Evolutionary conservation across 2,329 filamentous ascomycete species (phyloP), one percentile per base, ranked within the genome.

Genomic region (Aspergillus uvarum): DNA sequence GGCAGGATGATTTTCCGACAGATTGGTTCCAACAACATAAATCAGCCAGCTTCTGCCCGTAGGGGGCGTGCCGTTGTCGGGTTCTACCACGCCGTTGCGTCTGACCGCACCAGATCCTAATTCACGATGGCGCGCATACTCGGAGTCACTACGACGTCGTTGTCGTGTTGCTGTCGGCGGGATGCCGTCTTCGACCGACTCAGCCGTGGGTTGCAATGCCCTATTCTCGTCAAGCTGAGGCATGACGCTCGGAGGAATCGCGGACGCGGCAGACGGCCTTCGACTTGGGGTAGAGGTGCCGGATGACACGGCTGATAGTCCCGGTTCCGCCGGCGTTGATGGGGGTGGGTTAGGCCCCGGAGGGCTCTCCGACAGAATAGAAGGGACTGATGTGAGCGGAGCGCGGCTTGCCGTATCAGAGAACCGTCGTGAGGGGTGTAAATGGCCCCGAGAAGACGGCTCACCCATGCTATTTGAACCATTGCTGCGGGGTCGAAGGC

Each of bases 1-100:
- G 22, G 88, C 87, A 22, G 87, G 87, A 70, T 89, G 87, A 65
- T 89, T 88, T 66, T 89, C 87, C 1, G 87, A 87, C 56, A 89
- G 84, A 65, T 87, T 89, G 47, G 87, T 87, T 49, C 87, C 87
- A 54, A 90, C 83, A 8, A 90, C 87, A 69, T 90, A 90, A 56
- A 90, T 89, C 67, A 90, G 83, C 87, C 87, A 90, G 73, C 86
- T 89, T 65, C 87, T 79, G 57, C 85, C 85, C 57, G 79, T 81
- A 59, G 78, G 76, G 47, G 77, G 74, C 10, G 76, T 70, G 57
- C 78, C 71, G 50, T 81, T 79, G 59, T 85, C 81, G 22, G 86
- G 84, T 62, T 85, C 83, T 62, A 89, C 86, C 19, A 89, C 83
- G 21, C 87, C 86, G 69, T 88, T 87, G 48, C 86, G 81, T 35